phyloP scores from a whole-genome alignment of 1,139 yeast genomes.

The Debaryomycetaceae sp. region DNA sequence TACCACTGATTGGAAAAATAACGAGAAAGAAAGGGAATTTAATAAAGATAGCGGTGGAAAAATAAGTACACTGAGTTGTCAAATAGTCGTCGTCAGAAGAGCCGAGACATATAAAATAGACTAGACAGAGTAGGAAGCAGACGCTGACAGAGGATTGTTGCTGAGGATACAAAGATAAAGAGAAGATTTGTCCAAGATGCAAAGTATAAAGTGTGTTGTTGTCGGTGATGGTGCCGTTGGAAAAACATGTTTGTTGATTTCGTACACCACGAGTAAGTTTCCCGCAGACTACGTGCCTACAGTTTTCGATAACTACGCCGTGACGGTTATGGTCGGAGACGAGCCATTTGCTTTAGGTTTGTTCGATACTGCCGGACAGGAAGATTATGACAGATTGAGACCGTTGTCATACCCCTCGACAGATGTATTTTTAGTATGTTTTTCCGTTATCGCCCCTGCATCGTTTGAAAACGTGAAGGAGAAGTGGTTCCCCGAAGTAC shows the following conservation, averaged over 20 bases:
- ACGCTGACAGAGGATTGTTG: not conserved
- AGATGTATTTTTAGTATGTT: constrained; percentile 92
- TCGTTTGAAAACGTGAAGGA: constrained; percentile 97
- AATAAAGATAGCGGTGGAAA: not conserved
- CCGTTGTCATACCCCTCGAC: constrained; percentile 96
- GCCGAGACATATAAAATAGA: not conserved
- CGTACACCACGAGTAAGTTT: constrained; percentile 83
- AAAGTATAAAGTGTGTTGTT: constrained; percentile 91
- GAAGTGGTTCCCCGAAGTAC: constrained; percentile 98
- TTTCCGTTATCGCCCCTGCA: constrained; percentile 93
- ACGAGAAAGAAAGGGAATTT: not conserved
- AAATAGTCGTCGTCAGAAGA: not conserved
- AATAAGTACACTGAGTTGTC: not conserved
- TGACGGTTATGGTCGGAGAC: constrained; percentile 97
- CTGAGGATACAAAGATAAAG: not conserved
- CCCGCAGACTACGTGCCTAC: constrained; percentile 91
- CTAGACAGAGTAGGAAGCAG: not conserved
- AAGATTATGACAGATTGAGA: constrained; percentile 95
- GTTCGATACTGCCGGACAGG: constrained; percentile 98
- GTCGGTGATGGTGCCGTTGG: constrained; percentile 99
- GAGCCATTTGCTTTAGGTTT: constrained; percentile 95
- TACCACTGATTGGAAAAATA: not conserved
- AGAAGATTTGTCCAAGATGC: constrained; percentile 41
- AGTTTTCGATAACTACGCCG: constrained; percentile 95
- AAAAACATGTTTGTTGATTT: constrained; percentile 84